phyloP scores from a whole-genome alignment of 2,329 filamentous ascomycete genomes.

The Atkinsonella texensis region DNA sequence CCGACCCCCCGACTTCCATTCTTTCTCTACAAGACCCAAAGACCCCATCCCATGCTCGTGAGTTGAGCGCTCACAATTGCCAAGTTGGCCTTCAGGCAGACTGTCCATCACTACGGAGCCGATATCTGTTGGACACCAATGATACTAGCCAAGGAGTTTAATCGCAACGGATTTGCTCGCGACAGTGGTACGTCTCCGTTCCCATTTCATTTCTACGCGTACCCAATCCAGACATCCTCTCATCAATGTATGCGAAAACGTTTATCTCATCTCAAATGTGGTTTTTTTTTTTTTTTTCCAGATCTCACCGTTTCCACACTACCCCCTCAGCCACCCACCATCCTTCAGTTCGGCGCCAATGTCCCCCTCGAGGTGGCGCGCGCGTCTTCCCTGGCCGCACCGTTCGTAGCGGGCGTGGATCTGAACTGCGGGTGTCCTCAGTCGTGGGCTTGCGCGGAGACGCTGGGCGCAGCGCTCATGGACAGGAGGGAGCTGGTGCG shows the following conservation, averaged over 20 bases:
- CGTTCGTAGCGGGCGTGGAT: slow-evolving; percentile 52
- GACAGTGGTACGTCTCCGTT: slow-evolving; percentile 37
- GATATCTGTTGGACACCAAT: slow-evolving; percentile 63
- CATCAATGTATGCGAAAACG: too few species aligned
- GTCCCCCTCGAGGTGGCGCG: slow-evolving; percentile 48
- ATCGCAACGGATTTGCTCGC: slow-evolving; percentile 45
- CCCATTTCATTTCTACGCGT: background rate
- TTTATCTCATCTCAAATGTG: too few species aligned
- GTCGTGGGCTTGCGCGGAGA: slow-evolving; percentile 58
- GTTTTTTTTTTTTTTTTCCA: too few species aligned
- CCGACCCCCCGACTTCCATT: background rate
- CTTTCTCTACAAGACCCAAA: background rate
- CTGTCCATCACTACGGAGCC: slow-evolving; percentile 50
- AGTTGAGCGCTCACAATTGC: slow-evolving; percentile 5
- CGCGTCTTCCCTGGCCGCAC: slow-evolving; percentile 48
- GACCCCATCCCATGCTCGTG: background rate
- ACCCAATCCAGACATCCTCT: too few species aligned
- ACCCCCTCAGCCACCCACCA: slow-evolving; percentile 42
- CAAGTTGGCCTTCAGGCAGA: slow-evolving; percentile 57
- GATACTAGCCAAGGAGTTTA: slow-evolving; percentile 59
- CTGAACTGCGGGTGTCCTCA: slow-evolving; percentile 66
- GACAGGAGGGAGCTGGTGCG: slow-evolving; percentile 50
- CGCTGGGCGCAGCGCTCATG: slow-evolving; percentile 59
- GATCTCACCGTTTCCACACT: slow-evolving; percentile 50
- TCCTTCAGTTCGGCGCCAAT: slow-evolving; percentile 57